Conservation (phyloP, 1,139 yeast genomes). For the Ogataea hybrid region DNA sequence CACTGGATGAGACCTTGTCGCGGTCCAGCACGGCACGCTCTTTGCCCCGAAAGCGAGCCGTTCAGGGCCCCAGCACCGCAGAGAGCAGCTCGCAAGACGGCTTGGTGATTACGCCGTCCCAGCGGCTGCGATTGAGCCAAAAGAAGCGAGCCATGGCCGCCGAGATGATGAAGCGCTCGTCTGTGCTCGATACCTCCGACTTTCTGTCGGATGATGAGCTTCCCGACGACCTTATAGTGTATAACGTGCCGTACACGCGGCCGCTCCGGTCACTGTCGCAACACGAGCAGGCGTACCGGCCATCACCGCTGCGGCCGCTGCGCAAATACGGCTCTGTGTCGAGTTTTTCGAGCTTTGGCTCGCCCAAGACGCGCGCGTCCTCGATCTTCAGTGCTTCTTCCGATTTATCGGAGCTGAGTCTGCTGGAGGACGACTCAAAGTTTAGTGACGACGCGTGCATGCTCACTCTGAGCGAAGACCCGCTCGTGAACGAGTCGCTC, state of each 20-base stretch:
- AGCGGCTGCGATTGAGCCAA: slow-evolving; percentile 38
- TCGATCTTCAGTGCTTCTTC: slow-evolving; percentile 38
- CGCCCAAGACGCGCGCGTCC: slow-evolving; percentile 43
- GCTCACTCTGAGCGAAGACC: slow-evolving; percentile 41
- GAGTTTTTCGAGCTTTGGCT: slow-evolving; percentile 18
- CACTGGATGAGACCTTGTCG: slow-evolving; percentile 14
- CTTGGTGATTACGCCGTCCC: slow-evolving; percentile 39
- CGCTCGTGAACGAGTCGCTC: slow-evolving; percentile 39
- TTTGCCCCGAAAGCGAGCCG: neutral
- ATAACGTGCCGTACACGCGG: slow-evolving; percentile 64
- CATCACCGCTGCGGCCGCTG: slow-evolving; percentile 6
- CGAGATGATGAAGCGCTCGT: slow-evolving; percentile 22
- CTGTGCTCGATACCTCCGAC: slow-evolving; percentile 16
- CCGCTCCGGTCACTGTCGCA: slow-evolving; percentile 37
- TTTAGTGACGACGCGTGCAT: slow-evolving; percentile 48
- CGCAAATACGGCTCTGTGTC: neutral
- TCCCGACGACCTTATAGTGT: slow-evolving; percentile 51
- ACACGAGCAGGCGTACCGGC: slow-evolving; percentile 25
- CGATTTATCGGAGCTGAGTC: slow-evolving; percentile 26
- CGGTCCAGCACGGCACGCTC: neutral
- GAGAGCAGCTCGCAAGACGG: slow-evolving; percentile 12
- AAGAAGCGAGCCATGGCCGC: slow-evolving; percentile 17
- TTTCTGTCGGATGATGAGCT: slow-evolving; percentile 47
- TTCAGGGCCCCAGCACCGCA: neutral
- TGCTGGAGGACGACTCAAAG: slow-evolving; percentile 29